A percentile compares a stretch with the other conserved stretches of the same genome.
Conservation (phyloP, 805 yeast species). For the Ogataea pignaliae region DNA sequence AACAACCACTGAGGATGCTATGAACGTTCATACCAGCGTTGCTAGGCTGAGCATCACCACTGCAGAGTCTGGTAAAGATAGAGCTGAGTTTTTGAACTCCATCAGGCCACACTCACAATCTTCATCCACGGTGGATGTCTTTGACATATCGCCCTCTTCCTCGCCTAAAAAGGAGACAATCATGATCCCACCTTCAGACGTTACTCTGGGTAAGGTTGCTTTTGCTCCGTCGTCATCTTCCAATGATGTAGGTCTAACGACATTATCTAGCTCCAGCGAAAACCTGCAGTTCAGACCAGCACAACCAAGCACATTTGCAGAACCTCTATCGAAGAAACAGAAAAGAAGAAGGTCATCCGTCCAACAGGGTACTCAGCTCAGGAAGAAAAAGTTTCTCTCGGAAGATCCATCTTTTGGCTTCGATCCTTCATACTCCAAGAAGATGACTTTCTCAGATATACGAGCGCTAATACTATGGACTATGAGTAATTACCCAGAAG, state of each 20-base stretch:
- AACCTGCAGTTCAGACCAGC: too few species aligned
- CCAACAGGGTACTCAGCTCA: conserved; percentile 24
- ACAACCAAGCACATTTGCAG: not conserved
- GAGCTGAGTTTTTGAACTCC: not conserved
- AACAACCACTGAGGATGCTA: too few species aligned
- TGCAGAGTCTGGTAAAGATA: not conserved
- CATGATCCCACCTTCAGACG: too few species aligned
- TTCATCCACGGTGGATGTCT: too few species aligned
- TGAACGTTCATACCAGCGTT: not conserved
- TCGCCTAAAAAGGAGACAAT: too few species aligned
- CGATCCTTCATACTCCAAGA: conserved; percentile 16
- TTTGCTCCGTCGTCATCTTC: too few species aligned
- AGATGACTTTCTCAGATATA: conserved; percentile 35
- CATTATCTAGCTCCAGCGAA: too few species aligned
- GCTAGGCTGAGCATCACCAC: not conserved
- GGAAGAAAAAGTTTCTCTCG: conserved; percentile 31
- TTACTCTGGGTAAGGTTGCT: too few species aligned
- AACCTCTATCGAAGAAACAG: conserved; percentile 19
- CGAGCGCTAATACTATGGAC: conserved; percentile 43
- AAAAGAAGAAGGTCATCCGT: conserved; percentile 38
- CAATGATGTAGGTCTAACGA: too few species aligned
- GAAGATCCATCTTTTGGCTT: conserved; percentile 21
- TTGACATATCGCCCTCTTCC: too few species aligned
- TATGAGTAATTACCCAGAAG: conserved; percentile 35
- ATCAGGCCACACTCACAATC: too few species aligned